Percentiles rank a stretch among this genome's conserved stretches.
Evolutionary conservation across 768 basidiomycete species (phyloP).

Genomic region (Lactarius trivialis): DNA sequence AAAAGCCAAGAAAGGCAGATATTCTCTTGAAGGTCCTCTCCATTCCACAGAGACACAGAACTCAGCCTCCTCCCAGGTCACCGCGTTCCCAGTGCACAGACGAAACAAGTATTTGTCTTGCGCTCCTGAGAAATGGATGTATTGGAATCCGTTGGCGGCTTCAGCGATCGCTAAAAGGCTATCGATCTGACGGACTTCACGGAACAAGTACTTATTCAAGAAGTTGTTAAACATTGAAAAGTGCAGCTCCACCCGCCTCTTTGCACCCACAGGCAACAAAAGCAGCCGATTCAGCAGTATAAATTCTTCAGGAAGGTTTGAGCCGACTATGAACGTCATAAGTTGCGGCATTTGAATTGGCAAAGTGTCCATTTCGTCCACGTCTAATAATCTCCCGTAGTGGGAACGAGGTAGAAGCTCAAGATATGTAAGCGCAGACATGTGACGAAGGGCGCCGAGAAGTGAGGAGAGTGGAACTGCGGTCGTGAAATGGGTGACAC

Average conservation of each 20-base stretch:
- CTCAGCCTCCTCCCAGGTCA: neutral
- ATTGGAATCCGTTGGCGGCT: too few species aligned
- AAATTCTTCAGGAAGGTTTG: neutral
- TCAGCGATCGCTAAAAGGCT: neutral
- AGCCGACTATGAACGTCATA: neutral
- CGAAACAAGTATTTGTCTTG: neutral
- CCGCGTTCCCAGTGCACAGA: neutral
- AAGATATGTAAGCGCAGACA: neutral
- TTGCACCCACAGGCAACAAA: neutral
- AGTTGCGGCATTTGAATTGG: neutral
- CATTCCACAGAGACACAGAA: too few species aligned
- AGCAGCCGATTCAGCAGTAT: neutral
- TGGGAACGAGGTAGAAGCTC: too few species aligned
- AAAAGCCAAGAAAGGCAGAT: neutral
- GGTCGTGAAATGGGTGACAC: neutral
- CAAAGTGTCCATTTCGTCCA: too few species aligned
- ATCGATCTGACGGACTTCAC: neutral
- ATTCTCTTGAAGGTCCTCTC: neutral
- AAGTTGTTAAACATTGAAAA: too few species aligned
- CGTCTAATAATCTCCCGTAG: too few species aligned
- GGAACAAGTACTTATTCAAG: too few species aligned
- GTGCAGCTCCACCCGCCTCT: neutral
- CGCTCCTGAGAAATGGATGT: neutral
- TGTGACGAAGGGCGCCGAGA: neutral
- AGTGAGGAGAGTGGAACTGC: neutral